Evolutionary conservation across 2,329 filamentous ascomycete genomes (phyloP).

Genomic region (Chalaropsis thielavioides): DNA sequence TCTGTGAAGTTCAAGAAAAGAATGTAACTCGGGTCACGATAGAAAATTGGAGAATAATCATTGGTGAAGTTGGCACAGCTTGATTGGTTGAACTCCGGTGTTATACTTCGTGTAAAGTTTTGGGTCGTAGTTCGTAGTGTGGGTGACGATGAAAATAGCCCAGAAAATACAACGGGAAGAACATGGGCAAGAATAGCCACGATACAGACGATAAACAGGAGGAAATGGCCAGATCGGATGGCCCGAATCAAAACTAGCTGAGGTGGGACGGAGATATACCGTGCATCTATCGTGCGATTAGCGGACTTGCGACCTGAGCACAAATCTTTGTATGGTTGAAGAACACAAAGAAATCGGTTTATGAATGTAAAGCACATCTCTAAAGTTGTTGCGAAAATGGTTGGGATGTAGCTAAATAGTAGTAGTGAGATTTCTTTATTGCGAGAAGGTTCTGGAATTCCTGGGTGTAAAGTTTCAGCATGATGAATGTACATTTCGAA

Average conservation of each 20-base stretch:
- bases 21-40: conserved; percentile 8
- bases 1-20: conserved; percentile 30
- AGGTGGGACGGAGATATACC: conserved; percentile 41
- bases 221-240: conserved; percentile 29
- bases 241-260: conserved; percentile 37
- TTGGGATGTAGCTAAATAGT: conserved; percentile 38
- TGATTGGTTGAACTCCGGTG: background rate
- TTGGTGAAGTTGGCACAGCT: conserved; percentile 8
- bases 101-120: background rate
- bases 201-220: conserved; percentile 33
- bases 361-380: conserved; percentile 44
- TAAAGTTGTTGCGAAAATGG: conserved; percentile 37
- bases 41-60: conserved; percentile 24
- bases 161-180: conserved; percentile 37
- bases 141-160: conserved; percentile 39
- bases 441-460: conserved; percentile 22
- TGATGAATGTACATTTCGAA: no score
- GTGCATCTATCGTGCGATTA: conserved; percentile 27
- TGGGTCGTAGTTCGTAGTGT: conserved; percentile 23
- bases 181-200: conserved; percentile 38
- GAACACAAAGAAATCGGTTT: conserved; percentile 37
- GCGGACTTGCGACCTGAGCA: conserved; percentile 25
- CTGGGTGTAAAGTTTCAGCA: no score
- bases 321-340: conserved; percentile 41
- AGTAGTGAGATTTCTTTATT: conserved; percentile 28